These are phyloP conservation scores for Moniliophthora roreri DNA, from an alignment of 1,284 basidiomycete species.

Conservation along the genomic window DNA sequence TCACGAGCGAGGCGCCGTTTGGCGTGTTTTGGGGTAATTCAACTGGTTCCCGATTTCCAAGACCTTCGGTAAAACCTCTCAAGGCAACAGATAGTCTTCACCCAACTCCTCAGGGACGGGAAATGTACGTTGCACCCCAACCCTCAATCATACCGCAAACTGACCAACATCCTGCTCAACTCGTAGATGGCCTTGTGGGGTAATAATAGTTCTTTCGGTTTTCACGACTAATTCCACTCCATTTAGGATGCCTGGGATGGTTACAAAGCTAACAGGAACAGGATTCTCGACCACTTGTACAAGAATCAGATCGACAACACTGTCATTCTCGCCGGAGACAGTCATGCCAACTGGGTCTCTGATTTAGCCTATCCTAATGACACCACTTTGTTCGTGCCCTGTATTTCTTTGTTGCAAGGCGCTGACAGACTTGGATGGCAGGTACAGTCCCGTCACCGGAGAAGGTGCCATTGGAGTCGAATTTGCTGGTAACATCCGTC, in stretches of 20 bases:
- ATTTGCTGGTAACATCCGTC: conserved; percentile 67
- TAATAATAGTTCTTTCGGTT: background rate
- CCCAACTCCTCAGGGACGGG: conserved; percentile 42
- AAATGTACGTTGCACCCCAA: conserved; percentile 30
- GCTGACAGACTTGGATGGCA: conserved; percentile 15
- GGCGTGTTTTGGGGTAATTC: conserved; percentile 56
- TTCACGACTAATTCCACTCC: background rate
- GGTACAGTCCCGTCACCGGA: conserved; percentile 55
- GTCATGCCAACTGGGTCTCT: conserved; percentile 65
- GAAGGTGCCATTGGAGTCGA: conserved; percentile 61
- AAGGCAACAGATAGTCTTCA: conserved; percentile 59
- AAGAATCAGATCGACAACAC: conserved; percentile 56
- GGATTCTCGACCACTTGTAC: conserved; percentile 57
- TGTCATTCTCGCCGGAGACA: conserved; percentile 64
- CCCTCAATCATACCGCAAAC: background rate
- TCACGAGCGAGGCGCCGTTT: conserved; percentile 49
- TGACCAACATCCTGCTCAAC: background rate
- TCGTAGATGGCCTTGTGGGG: conserved; percentile 28
- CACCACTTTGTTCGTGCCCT: conserved; percentile 37
- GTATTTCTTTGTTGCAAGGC: background rate
- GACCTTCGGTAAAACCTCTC: background rate
- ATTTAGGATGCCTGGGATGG: conserved; percentile 63
- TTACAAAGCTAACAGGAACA: conserved; percentile 55
- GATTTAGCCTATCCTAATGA: conserved; percentile 39
- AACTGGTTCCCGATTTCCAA: background rate